Percentiles rank a stretch among this genome's conserved stretches.
Evolutionary conservation across 2,329 filamentous ascomycete species (phyloP).

Genomic region (Colletotrichum musicola): DNA sequence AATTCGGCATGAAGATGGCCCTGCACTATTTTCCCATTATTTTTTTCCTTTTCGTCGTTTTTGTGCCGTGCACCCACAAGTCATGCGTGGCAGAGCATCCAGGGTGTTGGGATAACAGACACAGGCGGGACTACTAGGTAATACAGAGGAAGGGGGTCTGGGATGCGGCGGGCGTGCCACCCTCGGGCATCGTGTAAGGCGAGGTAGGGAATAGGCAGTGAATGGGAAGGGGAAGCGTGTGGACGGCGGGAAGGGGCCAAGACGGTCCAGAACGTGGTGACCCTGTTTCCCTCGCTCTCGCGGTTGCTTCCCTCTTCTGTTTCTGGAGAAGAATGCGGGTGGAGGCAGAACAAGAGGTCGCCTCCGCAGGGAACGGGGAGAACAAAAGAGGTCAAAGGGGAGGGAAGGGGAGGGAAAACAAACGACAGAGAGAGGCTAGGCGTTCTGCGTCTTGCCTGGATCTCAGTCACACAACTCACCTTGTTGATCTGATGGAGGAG

Average conservation of each 20-base stretch:
- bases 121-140: background rate
- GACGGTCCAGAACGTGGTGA: slow-evolving; percentile 29
- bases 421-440: slow-evolving; percentile 24
- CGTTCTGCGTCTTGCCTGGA: background rate
- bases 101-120: slow-evolving; percentile 5
- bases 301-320: slow-evolving; percentile 2
- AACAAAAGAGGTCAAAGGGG: slow-evolving; percentile 5
- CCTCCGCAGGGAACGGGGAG: background rate
- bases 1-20: slow-evolving; percentile 19
- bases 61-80: slow-evolving; percentile 19
- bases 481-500: slow-evolving; percentile 27
- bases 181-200: slow-evolving; percentile 23
- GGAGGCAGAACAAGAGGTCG: slow-evolving; percentile 17
- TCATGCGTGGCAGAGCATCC: slow-evolving; percentile 23
- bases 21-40: background rate
- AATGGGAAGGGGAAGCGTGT: slow-evolving; percentile 1
- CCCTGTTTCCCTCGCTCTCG: background rate
- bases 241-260: slow-evolving; percentile 15
- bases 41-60: background rate
- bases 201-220: background rate
- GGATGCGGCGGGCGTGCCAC: slow-evolving; percentile 19
- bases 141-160: slow-evolving; percentile 1
- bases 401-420: slow-evolving; percentile 6
- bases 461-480: slow-evolving; percentile 26
- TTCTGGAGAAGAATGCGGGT: slow-evolving; percentile 8